A percentile compares a stretch with the other conserved stretches of the same genome.
Evolutionary conservation across 2,329 filamentous ascomycete species (phyloP).

Genomic region (Xylaria sp.): DNA sequence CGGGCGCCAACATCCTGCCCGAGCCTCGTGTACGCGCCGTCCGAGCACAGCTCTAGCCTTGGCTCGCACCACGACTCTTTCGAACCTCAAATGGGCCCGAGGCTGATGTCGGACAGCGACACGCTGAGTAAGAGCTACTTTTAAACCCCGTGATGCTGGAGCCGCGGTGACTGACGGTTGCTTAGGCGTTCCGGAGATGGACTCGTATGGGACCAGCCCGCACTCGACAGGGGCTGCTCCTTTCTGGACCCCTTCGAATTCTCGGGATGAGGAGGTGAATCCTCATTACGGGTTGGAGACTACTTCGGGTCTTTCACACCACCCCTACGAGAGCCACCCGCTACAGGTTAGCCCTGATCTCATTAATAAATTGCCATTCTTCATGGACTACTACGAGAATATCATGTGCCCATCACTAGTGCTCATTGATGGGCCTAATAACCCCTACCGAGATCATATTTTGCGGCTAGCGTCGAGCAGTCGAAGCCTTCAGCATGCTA

Average conservation of each 20-base stretch:
- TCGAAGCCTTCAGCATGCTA: conserved; percentile 88
- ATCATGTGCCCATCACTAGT: conserved; percentile 93
- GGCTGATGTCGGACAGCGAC: conserved; percentile 66
- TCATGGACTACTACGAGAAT: conserved; percentile 94
- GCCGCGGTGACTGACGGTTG: conserved; percentile 48
- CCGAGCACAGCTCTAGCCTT: conserved; percentile 70
- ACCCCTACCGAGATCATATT: conserved; percentile 87
- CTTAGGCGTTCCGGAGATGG: conserved; percentile 63
- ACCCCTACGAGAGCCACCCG: conserved; percentile 57
- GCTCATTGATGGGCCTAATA: conserved; percentile 85
- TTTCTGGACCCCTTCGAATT: conserved; percentile 59
- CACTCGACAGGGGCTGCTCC: conserved; percentile 57
- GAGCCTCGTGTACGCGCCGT: conserved; percentile 69
- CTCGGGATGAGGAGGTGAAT: conserved; percentile 58
- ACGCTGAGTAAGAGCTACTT: conserved; percentile 63
- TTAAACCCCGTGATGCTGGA: conserved; percentile 39
- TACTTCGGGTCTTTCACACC: conserved; percentile 61
- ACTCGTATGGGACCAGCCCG: conserved; percentile 62
- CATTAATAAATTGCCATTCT: conserved; percentile 83
- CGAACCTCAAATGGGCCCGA: conserved; percentile 65
- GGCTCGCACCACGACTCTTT: conserved; percentile 69
- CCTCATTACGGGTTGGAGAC: conserved; percentile 55
- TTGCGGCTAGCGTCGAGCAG: conserved; percentile 81
- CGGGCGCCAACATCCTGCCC: conserved; percentile 69
- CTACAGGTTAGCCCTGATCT: conserved; percentile 69